Conservation (phyloP, 306 rosid species). For the Parietaria judaica region DNA sequence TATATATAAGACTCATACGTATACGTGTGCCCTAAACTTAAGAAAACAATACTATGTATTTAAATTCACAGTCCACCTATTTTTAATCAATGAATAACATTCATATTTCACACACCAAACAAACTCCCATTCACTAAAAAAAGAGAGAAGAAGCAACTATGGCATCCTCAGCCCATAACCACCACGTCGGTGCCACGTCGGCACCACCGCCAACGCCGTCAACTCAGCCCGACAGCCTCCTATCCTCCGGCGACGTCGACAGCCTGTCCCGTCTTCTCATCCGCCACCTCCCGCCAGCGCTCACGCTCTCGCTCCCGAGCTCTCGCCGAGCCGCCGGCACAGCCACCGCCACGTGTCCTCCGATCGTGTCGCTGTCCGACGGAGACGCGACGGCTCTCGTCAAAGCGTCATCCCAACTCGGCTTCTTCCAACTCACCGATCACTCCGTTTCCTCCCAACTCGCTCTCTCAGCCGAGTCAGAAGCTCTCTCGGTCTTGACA, state of each 20-base stretch:
- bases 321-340: constrained; percentile 26
- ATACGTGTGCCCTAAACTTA: neutral
- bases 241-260: constrained; percentile 52
- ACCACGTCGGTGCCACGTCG: constrained; percentile 60
- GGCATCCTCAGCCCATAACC: constrained; percentile 51
- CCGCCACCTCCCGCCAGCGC: constrained; percentile 74
- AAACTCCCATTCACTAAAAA: neutral
- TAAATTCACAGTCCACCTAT: too few species aligned
- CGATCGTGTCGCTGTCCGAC: constrained; percentile 39
- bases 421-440: constrained; percentile 59
- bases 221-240: constrained; percentile 21
- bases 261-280: constrained; percentile 62
- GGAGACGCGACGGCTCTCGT: constrained; percentile 17
- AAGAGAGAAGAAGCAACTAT: constrained; percentile 13
- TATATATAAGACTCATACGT: neutral
- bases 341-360: constrained; percentile 37
- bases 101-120: too few species aligned
- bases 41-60: too few species aligned
- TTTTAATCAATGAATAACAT: too few species aligned
- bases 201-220: constrained; percentile 94
- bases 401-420: constrained; percentile 41
- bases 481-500: constrained; percentile 50
- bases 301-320: constrained; percentile 62
- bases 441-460: constrained; percentile 46
- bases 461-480: constrained; percentile 70